These are phyloP conservation scores for Microbotryum saponariae DNA, from an alignment of 1,284 basidiomycete genomes.

Conservation along the genomic window DNA sequence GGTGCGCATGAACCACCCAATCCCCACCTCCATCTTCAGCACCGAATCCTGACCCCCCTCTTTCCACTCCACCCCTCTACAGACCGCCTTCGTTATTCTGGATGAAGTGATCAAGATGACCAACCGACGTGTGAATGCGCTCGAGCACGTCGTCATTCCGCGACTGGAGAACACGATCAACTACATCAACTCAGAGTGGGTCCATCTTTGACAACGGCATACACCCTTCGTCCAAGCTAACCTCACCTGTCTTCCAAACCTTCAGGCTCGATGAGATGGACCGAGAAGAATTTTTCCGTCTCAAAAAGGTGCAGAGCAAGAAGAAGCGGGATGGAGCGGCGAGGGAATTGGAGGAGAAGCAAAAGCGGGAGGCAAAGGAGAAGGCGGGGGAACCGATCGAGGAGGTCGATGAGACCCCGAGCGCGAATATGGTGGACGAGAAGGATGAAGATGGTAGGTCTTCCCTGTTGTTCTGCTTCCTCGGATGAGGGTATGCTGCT, in stretches of 20 bases:
- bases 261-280: conserved; percentile 81
- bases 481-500: too few species aligned
- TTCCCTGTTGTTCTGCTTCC: conserved; percentile 56
- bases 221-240: background rate
- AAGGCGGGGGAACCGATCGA: conserved; percentile 15
- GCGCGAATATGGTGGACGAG: conserved; percentile 59
- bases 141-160: conserved; percentile 96
- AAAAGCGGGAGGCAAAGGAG: conserved; percentile 42
- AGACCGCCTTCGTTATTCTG: conserved; percentile 96
- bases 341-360: conserved; percentile 46
- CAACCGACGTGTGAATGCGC: conserved; percentile 95
- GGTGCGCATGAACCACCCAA: conserved; percentile 34
- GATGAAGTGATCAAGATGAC: conserved; percentile 99
- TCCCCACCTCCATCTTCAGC: background rate
- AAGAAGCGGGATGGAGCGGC: conserved; percentile 68
- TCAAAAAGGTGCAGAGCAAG: conserved; percentile 86
- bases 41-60: background rate
- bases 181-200: conserved; percentile 70
- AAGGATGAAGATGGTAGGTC: conserved; percentile 72
- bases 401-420: conserved; percentile 40
- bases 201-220: background rate
- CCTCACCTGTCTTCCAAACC: background rate
- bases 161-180: conserved; percentile 94
- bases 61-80: conserved; percentile 33
- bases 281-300: conserved; percentile 89